A percentile compares a stretch with the other conserved stretches of the same genome.
phyloP scores from a whole-genome alignment of 208 protist species.

The Crithidia mellificae region DNA sequence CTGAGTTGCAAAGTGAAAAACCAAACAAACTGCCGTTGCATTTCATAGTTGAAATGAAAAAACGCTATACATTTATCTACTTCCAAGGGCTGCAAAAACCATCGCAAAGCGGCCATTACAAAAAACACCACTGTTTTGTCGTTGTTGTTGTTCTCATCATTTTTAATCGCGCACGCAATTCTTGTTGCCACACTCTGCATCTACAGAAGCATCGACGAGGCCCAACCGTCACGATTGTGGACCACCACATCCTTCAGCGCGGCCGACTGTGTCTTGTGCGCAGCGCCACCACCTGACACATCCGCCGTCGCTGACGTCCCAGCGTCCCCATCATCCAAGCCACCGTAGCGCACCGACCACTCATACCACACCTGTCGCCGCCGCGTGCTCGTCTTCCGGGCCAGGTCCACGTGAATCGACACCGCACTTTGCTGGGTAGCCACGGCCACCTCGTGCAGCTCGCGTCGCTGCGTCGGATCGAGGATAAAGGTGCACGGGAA shows the following conservation, averaged over 20 bases:
- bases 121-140: too few species aligned
- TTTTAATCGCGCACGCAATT: background rate
- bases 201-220: slow-evolving; percentile 44
- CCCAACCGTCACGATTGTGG: slow-evolving; percentile 78
- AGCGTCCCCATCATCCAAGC: background rate
- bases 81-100: too few species aligned
- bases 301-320: too few species aligned
- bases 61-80: too few species aligned
- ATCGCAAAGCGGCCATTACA: too few species aligned
- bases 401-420: slow-evolving; percentile 38
- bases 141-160: background rate
- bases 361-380: slow-evolving; percentile 71
- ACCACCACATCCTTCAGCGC: too few species aligned
- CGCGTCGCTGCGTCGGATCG: slow-evolving; percentile 37
- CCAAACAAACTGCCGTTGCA: too few species aligned
- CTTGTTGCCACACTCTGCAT: background rate
- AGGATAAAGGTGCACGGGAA: slow-evolving; percentile 80
- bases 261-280: too few species aligned
- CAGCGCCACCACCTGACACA: too few species aligned
- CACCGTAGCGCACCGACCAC: slow-evolving; percentile 47
- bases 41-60: too few species aligned
- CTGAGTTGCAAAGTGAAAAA: too few species aligned
- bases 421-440: slow-evolving; percentile 4
- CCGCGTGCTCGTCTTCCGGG: slow-evolving; percentile 35
- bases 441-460: slow-evolving; percentile 36